A percentile compares a stretch with the other conserved stretches of the same genome.
Evolutionary conservation across 441 rosid genomes (phyloP).

Genomic region (Brassica balearica): DNA sequence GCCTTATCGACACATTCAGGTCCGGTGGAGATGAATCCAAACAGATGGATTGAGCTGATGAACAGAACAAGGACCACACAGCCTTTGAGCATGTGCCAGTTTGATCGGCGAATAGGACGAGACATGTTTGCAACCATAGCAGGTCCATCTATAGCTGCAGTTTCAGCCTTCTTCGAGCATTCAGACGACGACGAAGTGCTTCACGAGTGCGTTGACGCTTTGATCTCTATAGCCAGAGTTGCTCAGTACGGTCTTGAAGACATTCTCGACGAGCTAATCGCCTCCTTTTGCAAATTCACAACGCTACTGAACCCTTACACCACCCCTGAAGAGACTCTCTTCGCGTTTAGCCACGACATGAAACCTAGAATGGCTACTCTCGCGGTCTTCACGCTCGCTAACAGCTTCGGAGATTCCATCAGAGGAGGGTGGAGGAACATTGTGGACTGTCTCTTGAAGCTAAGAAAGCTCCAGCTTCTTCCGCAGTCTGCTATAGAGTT

Average conservation of each 20-base stretch:
- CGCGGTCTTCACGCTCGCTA: slow-evolving; percentile 85
- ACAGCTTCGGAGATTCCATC: slow-evolving; percentile 77
- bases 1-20: slow-evolving; percentile 61
- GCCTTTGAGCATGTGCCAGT: slow-evolving; percentile 61
- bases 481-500: slow-evolving; percentile 75
- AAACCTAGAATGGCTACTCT: slow-evolving; percentile 95
- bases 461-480: slow-evolving; percentile 82
- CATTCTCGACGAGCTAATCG: slow-evolving; percentile 82
- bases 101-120: slow-evolving; percentile 71
- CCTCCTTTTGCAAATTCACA: slow-evolving; percentile 84
- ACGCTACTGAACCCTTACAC: slow-evolving; percentile 87
- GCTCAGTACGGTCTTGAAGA: slow-evolving; percentile 82
- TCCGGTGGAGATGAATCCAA: slow-evolving; percentile 70
- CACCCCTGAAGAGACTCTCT: slow-evolving; percentile 85
- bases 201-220: slow-evolving; percentile 86
- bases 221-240: slow-evolving; percentile 81
- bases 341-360: slow-evolving; percentile 79
- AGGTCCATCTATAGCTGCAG: slow-evolving; percentile 85
- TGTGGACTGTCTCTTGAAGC: slow-evolving; percentile 81
- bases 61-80: slow-evolving; percentile 57
- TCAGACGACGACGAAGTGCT: slow-evolving; percentile 87
- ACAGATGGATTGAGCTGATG: slow-evolving; percentile 79
- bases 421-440: slow-evolving; percentile 92
- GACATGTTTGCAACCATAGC: slow-evolving; percentile 91
- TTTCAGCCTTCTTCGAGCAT: slow-evolving; percentile 86